Evolutionary conservation across 805 yeast species (phyloP).

Genomic region (Wickerhamiella bombiphila): DNA sequence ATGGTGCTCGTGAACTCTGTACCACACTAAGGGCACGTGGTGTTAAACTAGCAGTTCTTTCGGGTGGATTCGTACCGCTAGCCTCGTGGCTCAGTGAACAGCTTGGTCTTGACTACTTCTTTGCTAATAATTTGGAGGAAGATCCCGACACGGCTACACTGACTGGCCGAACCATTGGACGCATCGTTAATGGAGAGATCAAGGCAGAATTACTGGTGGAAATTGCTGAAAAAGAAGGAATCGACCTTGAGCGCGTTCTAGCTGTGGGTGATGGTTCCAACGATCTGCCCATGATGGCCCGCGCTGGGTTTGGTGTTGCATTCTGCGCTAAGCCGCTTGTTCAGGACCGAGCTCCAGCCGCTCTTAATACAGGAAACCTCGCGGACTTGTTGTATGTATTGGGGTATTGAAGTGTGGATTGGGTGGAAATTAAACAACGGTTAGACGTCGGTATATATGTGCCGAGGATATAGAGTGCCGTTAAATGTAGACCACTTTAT

Average conservation of each 20-base stretch:
- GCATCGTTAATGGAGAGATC: slow-evolving; percentile 69
- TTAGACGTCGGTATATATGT: too few relatives aligned
- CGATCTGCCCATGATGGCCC: slow-evolving; percentile 82
- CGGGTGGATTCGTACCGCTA: slow-evolving; percentile 89
- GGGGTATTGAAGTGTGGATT: too few relatives aligned
- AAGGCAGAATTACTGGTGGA: slow-evolving; percentile 61
- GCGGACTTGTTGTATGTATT: slow-evolving; percentile 65
- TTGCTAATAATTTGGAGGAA: slow-evolving; percentile 49
- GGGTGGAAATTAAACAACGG: too few relatives aligned
- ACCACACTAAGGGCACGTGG: slow-evolving; percentile 46
- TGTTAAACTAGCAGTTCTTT: slow-evolving; percentile 65
- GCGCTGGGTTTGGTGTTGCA: slow-evolving; percentile 88
- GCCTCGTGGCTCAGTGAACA: slow-evolving; percentile 58
- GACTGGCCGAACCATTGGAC: slow-evolving; percentile 67
- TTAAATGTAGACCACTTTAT: too few relatives aligned
- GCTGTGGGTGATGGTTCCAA: slow-evolving; percentile 98
- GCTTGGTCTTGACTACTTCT: slow-evolving; percentile 71
- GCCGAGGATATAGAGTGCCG: too few relatives aligned
- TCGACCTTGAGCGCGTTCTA: slow-evolving; percentile 33
- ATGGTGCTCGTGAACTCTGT: slow-evolving; percentile 68
- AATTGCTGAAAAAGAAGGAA: slow-evolving; percentile 23
- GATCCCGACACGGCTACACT: slow-evolving; percentile 34
- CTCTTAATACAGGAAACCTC: slow-evolving; percentile 60
- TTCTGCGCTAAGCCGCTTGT: slow-evolving; percentile 97
- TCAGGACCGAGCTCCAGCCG: slow-evolving; percentile 66